Evolutionary conservation across 2,329 filamentous ascomycete genomes (phyloP).

Genomic region (Colletotrichum destructivum): DNA sequence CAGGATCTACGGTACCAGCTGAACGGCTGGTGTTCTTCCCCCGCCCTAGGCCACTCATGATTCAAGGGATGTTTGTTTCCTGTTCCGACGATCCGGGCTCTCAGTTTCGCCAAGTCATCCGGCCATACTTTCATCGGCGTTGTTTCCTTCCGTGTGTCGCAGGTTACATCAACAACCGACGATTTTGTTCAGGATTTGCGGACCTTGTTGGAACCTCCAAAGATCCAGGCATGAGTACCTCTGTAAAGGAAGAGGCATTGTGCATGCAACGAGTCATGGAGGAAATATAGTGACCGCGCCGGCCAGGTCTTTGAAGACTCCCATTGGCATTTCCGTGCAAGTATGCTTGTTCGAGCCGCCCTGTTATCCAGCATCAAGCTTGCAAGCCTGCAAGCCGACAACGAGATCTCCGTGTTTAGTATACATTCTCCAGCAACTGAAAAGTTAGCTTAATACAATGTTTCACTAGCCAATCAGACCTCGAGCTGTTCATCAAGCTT

Average conservation of each 20-base stretch:
- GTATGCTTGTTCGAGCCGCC: not conserved
- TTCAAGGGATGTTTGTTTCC: slow-evolving; percentile 24
- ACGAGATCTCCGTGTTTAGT: too few species aligned
- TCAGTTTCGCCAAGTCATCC: slow-evolving; percentile 16
- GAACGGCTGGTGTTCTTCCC: not conserved
- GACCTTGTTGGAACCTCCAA: too few species aligned
- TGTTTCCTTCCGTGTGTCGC: not conserved
- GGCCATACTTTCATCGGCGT: not conserved
- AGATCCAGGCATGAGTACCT: not conserved
- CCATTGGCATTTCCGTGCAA: not conserved
- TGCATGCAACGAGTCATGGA: not conserved
- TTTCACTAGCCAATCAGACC: too few species aligned
- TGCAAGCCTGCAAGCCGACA: too few species aligned
- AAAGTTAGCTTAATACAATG: too few species aligned
- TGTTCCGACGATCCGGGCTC: slow-evolving; percentile 9
- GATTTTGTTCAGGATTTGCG: not conserved
- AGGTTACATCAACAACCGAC: not conserved
- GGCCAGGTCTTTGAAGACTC: not conserved
- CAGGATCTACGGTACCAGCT: slow-evolving; percentile 4
- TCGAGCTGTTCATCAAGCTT: too few species aligned
- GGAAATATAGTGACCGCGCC: not conserved
- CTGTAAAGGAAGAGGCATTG: not conserved
- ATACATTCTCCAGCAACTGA: too few species aligned
- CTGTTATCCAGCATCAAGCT: not conserved
- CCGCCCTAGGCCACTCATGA: not conserved